These are phyloP conservation scores for Lenwebbia sp. DNA, from an alignment of 345 rosid species.

Conservation along the genomic window DNA sequence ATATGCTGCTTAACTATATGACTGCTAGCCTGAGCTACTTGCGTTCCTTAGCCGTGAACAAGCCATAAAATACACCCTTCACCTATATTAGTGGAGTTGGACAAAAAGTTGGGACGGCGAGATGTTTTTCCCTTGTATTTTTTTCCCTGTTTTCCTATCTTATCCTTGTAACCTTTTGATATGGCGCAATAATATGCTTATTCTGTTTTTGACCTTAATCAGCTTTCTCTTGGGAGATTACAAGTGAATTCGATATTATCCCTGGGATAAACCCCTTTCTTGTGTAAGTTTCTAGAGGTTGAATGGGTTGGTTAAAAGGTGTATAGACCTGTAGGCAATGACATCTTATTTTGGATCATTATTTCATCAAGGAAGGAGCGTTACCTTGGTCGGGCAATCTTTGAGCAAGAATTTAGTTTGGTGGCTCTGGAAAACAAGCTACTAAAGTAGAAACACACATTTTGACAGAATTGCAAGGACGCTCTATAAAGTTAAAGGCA, in stretches of 20 bases:
- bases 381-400: too few species aligned
- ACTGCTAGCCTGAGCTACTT: neutral
- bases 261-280: neutral
- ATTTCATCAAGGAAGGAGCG: too few species aligned
- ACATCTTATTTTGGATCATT: neutral
- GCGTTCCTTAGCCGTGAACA: slow-evolving; percentile 10
- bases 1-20: neutral
- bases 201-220: neutral
- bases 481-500: too few species aligned
- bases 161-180: neutral
- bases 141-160: neutral
- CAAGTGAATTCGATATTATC: neutral
- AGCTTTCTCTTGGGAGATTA: neutral
- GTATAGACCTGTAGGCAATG: neutral
- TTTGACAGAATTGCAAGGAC: too few species aligned
- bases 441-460: too few species aligned
- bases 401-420: too few species aligned
- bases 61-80: neutral
- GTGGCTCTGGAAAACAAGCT: too few species aligned
- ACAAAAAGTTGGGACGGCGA: too few species aligned
- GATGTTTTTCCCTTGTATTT: neutral
- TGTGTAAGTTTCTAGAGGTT: neutral
- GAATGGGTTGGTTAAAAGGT: neutral
- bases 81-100: too few species aligned
- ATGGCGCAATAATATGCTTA: neutral